Evolutionary conservation across 73 alveolate genomes (phyloP).

Genomic region (Paramecium caudatum): DNA sequence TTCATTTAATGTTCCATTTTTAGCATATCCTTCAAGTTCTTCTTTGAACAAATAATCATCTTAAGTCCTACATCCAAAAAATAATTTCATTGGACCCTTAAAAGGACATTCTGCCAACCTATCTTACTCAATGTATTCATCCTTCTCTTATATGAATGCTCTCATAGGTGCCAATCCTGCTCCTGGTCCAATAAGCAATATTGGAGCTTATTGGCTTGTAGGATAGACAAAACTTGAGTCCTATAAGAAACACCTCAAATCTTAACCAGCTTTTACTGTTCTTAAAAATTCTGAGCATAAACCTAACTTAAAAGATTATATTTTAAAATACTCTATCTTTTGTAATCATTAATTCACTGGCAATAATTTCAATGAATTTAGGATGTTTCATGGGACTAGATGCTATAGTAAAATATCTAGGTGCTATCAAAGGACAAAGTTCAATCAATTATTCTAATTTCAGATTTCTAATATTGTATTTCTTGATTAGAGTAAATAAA

Average conservation of each 20-base stretch:
- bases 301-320: conserved; percentile 76
- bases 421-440: conserved; percentile 83
- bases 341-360: conserved; percentile 76
- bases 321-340: conserved; percentile 79
- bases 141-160: conserved; percentile 84
- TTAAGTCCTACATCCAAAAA: conserved; percentile 82
- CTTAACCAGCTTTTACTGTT: conserved; percentile 71
- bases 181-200: conserved; percentile 85
- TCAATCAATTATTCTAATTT: conserved; percentile 79
- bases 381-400: conserved; percentile 78
- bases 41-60: conserved; percentile 82
- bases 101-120: conserved; percentile 75
- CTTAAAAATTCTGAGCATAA: conserved; percentile 79
- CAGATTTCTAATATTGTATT: conserved; percentile 79
- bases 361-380: conserved; percentile 69
- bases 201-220: conserved; percentile 80
- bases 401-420: conserved; percentile 85
- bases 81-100: conserved; percentile 65
- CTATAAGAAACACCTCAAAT: conserved; percentile 74
- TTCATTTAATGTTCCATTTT: conserved; percentile 77
- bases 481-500: conserved; percentile 77
- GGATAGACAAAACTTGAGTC: conserved; percentile 84
- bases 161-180: conserved; percentile 89
- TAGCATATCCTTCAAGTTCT: conserved; percentile 79
- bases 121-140: conserved; percentile 68